Percentiles rank a stretch among this genome's conserved stretches.
These are phyloP conservation scores for Pythium angustatum DNA, from an alignment of 352 stramenopile genomes.

Conservation along the genomic window DNA sequence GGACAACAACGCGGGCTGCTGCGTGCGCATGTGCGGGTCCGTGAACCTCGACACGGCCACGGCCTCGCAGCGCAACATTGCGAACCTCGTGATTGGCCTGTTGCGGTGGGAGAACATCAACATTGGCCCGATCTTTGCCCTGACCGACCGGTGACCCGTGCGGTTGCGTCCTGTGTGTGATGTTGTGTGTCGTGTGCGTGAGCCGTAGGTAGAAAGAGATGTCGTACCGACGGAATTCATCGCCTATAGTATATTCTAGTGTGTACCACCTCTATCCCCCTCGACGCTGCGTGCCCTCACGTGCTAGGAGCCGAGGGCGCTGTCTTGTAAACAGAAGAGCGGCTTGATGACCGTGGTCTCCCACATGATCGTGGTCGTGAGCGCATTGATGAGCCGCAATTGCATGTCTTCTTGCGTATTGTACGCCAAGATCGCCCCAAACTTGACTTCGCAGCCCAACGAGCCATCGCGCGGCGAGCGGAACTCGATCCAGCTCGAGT, in stretches of 20 bases:
- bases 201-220: neutral
- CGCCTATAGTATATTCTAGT: constrained; percentile 15
- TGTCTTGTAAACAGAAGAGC: constrained; percentile 29
- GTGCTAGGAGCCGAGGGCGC: no score
- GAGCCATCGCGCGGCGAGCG: constrained; percentile 29
- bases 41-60: constrained; percentile 16
- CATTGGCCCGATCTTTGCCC: constrained; percentile 27
- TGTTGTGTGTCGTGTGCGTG: neutral
- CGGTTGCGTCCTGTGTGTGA: neutral
- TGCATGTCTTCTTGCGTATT: constrained; percentile 51
- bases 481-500: constrained; percentile 48
- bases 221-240: neutral
- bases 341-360: constrained; percentile 51
- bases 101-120: constrained; percentile 31
- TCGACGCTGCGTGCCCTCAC: no score
- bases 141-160: constrained; percentile 12
- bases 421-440: constrained; percentile 59
- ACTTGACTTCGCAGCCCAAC: constrained; percentile 56
- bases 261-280: no score
- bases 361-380: constrained; percentile 45
- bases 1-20: constrained; percentile 22
- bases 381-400: constrained; percentile 30
- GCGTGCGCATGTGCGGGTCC: constrained; percentile 20
- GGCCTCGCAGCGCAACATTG: constrained; percentile 22
- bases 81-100: constrained; percentile 26